phyloP scores from a whole-genome alignment of 1,284 basidiomycete genomes.

The Pseudozyma sp. region DNA sequence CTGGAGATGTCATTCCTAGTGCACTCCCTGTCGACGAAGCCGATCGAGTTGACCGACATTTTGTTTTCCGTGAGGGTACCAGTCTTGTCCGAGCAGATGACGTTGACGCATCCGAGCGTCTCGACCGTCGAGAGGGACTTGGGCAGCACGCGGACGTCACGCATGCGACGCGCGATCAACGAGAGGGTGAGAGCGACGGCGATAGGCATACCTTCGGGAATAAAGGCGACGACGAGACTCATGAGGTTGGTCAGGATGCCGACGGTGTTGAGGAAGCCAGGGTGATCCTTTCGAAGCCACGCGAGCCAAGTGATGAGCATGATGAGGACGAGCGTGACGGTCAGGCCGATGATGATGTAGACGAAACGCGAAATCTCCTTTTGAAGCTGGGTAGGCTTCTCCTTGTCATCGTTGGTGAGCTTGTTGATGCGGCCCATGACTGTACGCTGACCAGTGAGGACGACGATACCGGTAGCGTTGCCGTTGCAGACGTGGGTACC shows the following conservation, averaged over 20 bases:
- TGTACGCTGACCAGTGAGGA: conserved; percentile 74
- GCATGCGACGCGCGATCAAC: conserved; percentile 80
- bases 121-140: conserved; percentile 76
- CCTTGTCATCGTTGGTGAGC: conserved; percentile 51
- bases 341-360: conserved; percentile 71
- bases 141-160: conserved; percentile 77
- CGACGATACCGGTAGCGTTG: conserved; percentile 73
- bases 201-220: conserved; percentile 76
- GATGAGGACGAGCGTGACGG: conserved; percentile 71
- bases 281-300: conserved; percentile 72
- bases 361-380: conserved; percentile 72
- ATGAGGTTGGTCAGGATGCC: conserved; percentile 74
- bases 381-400: conserved; percentile 74
- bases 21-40: conserved; percentile 66
- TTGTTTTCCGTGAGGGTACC: conserved; percentile 78
- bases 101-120: conserved; percentile 76
- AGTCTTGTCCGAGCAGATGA: conserved; percentile 80
- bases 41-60: conserved; percentile 70
- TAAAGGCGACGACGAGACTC: conserved; percentile 78
- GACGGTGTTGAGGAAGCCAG: conserved; percentile 74
- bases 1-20: conserved; percentile 28
- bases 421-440: conserved; percentile 71
- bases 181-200: conserved; percentile 78
- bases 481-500: conserved; percentile 77
- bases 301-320: conserved; percentile 74